A percentile compares a stretch with the other conserved stretches of the same genome.
These are phyloP conservation scores for Liquidambar formosana DNA, from an alignment of 164 flowering plant genomes.

Conservation along the genomic window DNA sequence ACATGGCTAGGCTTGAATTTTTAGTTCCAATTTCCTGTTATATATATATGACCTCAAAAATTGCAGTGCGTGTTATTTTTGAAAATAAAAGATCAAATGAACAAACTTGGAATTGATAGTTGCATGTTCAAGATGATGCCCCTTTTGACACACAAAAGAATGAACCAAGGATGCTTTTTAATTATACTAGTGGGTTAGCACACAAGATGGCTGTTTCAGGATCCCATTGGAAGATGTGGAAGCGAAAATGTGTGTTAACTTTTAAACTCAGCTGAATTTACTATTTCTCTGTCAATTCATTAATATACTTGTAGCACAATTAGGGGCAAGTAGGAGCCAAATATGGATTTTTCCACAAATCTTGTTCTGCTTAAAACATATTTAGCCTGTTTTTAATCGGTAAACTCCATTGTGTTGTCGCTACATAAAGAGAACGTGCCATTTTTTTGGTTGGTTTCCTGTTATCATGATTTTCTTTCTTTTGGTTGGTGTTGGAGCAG, in stretches of 20 bases:
- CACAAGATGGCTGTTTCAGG: not conserved
- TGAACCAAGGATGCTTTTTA: not conserved
- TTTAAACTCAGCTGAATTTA: not conserved
- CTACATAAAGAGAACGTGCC: not conserved
- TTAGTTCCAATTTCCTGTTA: not conserved
- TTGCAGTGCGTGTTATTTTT: not conserved
- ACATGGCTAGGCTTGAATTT: not conserved
- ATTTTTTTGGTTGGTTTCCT: no score
- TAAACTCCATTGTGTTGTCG: not conserved
- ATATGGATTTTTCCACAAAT: not conserved
- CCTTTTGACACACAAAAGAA: no score
- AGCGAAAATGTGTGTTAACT: not conserved
- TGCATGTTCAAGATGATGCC: not conserved
- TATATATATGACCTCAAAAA: not conserved
- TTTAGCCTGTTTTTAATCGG: not conserved
- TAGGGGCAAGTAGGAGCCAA: not conserved
- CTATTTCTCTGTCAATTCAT: not conserved
- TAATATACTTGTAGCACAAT: not conserved
- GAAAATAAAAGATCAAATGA: not conserved
- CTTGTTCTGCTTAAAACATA: not conserved
- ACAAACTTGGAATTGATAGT: not conserved
- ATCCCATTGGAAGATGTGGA: not conserved
- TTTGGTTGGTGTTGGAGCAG: conserved; percentile 32
- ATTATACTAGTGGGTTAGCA: not conserved
- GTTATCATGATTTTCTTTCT: not conserved